Base-by-base conservation (phyloP, 768 basidiomycete species). In the Glaciozyma antarctica region DNA sequence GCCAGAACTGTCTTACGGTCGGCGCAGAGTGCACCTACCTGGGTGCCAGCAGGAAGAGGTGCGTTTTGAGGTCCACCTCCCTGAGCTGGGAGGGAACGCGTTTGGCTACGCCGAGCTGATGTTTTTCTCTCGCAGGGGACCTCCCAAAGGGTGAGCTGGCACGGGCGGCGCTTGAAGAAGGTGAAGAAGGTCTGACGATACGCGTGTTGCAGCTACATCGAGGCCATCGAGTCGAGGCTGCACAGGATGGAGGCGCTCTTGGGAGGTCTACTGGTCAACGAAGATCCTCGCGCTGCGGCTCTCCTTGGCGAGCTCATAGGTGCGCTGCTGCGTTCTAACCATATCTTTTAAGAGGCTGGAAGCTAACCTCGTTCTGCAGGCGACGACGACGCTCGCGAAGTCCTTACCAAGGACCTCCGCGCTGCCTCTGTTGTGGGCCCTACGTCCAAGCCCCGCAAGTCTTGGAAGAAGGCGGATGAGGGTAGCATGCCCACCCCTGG, bases 151-250 rank as follows among this genome's bases (percentile, higher is more conserved):
- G 61, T 69, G 24, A 24, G 57, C 30, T 22, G 17, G 16, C 10
- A 21, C 88, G 48, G 86, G 3, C 86, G 86, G 12, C 88, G 28
- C 41, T 22, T 12, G 45, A n/a, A 41, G 26, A 32, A 24, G 9
- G 21, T 10, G 24, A 24, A 34, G 45, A 65, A 87, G 17, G 82
- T 86, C 71, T 87, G 87, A 75, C 86, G 51, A 19, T 47, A 3
- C 87, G 88, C 5, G 88, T 88, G n/a, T 32, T 90, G 89, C 74
- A 90, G 90, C 1, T 94, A 94, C 79, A 92, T 94, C 74, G 90
- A 93, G 73, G 90, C 90, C 34, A 90, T 94, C 71, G 90, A 94
- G 77, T 87, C 88, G 19, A 84, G 89, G 19, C 78, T 94, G 8
- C 91, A 94, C 71, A 88, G 93, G 74, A 88, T 90, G 22, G 90